Conservation (phyloP, 176 grass and related monocot species). For the Tuctoria greenei region DNA sequence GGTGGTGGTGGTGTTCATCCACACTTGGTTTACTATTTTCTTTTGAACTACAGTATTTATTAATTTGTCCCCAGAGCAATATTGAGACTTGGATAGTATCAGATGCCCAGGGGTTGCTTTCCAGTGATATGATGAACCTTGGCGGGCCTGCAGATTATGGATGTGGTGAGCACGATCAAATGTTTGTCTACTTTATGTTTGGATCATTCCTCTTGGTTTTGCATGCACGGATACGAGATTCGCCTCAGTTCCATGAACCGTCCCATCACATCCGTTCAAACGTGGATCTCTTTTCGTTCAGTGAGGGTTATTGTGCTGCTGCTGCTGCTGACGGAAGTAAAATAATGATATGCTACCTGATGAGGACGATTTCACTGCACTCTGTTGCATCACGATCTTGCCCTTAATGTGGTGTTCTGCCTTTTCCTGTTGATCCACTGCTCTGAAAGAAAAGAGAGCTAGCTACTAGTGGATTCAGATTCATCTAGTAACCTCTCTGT, state of each 20-base stretch:
- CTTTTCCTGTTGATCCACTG: neutral
- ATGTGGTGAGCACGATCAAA: slow-evolving; percentile 14
- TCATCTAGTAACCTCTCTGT: neutral
- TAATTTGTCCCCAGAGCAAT: neutral
- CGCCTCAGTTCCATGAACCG: neutral
- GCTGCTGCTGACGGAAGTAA: neutral
- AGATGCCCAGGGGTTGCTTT: neutral
- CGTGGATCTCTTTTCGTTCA: neutral
- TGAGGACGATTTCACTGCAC: neutral
- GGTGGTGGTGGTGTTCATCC: neutral
- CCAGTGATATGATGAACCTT: slow-evolving; percentile 10
- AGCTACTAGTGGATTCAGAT: neutral
- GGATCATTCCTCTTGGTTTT: slow-evolving; percentile 39
- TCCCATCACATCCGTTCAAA: neutral
- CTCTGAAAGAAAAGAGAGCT: neutral
- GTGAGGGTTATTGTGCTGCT: neutral
- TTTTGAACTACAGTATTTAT: neutral
- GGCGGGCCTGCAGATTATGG: slow-evolving; percentile 22
- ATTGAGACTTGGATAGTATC: neutral
- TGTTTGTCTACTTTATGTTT: slow-evolving; percentile 1
- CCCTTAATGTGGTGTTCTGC: neutral
- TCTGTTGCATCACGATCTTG: neutral
- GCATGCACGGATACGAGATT: neutral
- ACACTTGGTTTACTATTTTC: neutral
- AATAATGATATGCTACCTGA: neutral